Conservation (phyloP, 2,329 filamentous ascomycete genomes). For the Fusarium hostae region DNA sequence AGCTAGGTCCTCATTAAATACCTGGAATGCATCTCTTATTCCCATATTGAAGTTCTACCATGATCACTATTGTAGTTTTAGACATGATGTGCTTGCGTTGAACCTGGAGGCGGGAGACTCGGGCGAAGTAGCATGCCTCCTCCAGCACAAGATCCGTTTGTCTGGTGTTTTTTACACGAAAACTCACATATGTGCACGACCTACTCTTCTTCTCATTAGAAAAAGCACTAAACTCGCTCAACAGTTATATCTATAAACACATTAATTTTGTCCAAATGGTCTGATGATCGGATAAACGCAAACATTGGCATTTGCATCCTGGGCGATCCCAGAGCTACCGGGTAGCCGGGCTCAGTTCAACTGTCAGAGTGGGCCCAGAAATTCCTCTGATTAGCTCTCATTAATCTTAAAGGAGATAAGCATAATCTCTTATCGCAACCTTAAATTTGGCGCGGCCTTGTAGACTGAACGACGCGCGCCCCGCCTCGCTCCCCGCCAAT, state of each 20-base stretch:
- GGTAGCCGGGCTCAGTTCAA: neutral
- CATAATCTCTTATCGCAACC: slow-evolving; percentile 4
- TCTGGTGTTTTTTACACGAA: fast-evolving
- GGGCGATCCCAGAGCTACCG: neutral
- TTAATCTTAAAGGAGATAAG: neutral
- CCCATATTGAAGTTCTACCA: neutral
- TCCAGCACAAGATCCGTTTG: too few relatives aligned
- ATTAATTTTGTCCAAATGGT: fast-evolving
- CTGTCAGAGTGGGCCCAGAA: fast-evolving
- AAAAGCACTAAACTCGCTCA: neutral
- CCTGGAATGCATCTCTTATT: fast-evolving
- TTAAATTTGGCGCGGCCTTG: neutral
- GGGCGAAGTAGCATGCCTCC: too few relatives aligned
- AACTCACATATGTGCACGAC: fast-evolving
- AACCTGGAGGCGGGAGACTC: fast-evolving
- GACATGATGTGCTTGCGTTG: too few relatives aligned
- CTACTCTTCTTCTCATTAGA: neutral
- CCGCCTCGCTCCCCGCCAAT: neutral
- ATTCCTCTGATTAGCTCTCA: neutral
- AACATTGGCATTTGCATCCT: neutral
- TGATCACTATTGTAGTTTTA: neutral
- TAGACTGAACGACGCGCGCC: neutral
- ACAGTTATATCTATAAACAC: neutral
- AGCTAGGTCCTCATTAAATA: neutral
- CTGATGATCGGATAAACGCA: neutral